phyloP scores from a whole-genome alignment of 371 early-diverging fungal species.

The Syncephalastrum racemosum region DNA sequence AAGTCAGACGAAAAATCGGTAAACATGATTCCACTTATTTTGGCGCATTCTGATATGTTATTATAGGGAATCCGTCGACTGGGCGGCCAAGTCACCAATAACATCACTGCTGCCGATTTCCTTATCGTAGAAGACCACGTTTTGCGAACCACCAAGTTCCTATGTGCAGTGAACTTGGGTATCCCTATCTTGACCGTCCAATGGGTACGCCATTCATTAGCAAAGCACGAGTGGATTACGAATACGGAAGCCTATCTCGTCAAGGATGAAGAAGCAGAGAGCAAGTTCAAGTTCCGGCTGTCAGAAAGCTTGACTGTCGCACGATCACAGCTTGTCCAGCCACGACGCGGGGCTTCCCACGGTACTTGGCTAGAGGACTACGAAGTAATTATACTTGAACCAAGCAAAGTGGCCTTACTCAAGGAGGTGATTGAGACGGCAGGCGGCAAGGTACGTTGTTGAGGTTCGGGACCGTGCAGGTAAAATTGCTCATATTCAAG shows the following conservation, averaged over 20 bases:
- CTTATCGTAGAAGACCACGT: conserved; percentile 16
- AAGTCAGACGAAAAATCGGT: conserved; percentile 7
- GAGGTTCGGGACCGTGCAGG: background rate
- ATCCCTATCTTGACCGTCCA: conserved; percentile 9
- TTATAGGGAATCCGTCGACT: conserved; percentile 9
- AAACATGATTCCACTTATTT: background rate
- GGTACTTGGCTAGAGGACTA: conserved; percentile 20
- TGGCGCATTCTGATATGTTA: background rate
- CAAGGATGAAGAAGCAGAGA: conserved; percentile 14
- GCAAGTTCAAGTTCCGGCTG: conserved; percentile 15
- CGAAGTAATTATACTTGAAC: conserved; percentile 15
- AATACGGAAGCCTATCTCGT: conserved; percentile 14
- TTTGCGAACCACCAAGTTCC: conserved; percentile 22
- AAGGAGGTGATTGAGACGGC: conserved; percentile 22
- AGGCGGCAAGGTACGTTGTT: conserved; percentile 19
- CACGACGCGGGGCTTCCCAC: conserved; percentile 2
- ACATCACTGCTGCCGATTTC: conserved; percentile 15
- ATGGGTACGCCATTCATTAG: conserved; percentile 17
- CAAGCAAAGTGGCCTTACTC: conserved; percentile 9
- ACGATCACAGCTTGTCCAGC: conserved; percentile 1
- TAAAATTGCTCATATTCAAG: too few species aligned
- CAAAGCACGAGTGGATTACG: background rate
- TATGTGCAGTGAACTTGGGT: conserved; percentile 29
- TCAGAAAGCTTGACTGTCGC: conserved; percentile 12
- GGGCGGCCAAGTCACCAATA: conserved; percentile 11